These are phyloP conservation scores for Litchi chinensis DNA, from an alignment of 345 rosid genomes.

Conservation along the genomic window DNA sequence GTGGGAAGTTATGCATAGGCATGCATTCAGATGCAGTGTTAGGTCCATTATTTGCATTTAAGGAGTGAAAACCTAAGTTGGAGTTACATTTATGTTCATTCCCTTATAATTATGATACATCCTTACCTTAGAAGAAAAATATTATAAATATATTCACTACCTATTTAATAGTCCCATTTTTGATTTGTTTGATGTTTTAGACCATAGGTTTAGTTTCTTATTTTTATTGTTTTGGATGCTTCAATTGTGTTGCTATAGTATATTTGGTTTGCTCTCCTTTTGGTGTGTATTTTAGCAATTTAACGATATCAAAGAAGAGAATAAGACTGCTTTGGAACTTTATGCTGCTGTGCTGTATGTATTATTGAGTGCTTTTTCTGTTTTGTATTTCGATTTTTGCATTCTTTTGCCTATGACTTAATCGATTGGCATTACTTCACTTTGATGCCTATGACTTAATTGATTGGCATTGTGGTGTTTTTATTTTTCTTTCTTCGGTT, in stretches of 20 bases:
- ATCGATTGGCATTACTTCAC: neutral
- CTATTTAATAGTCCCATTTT: neutral
- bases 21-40: neutral
- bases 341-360: neutral
- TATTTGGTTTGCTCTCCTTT: neutral
- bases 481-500: neutral
- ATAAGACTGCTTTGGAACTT: conserved; percentile 1
- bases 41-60: neutral
- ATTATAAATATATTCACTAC: neutral
- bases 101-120: neutral
- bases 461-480: neutral
- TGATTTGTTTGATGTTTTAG: neutral
- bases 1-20: no score
- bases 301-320: neutral
- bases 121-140: neutral
- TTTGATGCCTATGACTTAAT: neutral
- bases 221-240: neutral
- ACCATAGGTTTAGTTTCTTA: neutral
- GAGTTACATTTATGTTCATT: neutral
- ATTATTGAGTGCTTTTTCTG: neutral
- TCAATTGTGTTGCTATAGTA: neutral
- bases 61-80: neutral
- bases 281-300: neutral
- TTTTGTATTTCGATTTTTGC: neutral
- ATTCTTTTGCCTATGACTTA: neutral